Evolutionary conservation across 495 filamentous ascomycete species (phyloP).

Genomic region (Xanthoparmelia taractica): DNA sequence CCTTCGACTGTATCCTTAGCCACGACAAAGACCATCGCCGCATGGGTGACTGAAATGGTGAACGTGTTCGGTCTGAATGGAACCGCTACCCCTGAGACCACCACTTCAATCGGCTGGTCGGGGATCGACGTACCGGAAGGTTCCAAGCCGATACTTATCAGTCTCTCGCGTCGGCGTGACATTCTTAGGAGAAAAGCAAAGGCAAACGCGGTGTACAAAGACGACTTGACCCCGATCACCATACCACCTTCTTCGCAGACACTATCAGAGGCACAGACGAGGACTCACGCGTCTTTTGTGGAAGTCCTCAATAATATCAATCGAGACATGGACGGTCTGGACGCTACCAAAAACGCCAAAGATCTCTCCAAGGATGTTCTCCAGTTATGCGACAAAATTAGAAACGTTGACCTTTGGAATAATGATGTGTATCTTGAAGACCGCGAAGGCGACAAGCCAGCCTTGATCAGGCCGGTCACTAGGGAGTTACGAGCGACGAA

Average conservation of each 20-base stretch:
- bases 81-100: slow-evolving; percentile 45
- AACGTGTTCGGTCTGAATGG: slow-evolving; percentile 79
- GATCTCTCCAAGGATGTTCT: slow-evolving; percentile 53
- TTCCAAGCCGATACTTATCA: slow-evolving; percentile 57
- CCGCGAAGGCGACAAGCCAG: slow-evolving; percentile 57
- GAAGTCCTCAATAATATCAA: slow-evolving; percentile 36
- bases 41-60: slow-evolving; percentile 78
- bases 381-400: slow-evolving; percentile 66
- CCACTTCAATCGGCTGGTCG: slow-evolving; percentile 71
- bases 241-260: background rate
- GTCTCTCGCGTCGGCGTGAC: slow-evolving; percentile 60
- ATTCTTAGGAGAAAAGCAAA: slow-evolving; percentile 53
- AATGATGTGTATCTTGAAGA: slow-evolving; percentile 86
- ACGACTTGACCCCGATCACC: slow-evolving; percentile 10
- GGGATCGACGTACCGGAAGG: slow-evolving; percentile 55
- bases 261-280: slow-evolving; percentile 4
- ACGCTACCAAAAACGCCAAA: slow-evolving; percentile 38
- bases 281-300: slow-evolving; percentile 33
- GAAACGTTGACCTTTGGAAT: slow-evolving; percentile 70
- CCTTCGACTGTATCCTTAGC: slow-evolving; percentile 36
- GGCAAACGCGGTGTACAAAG: slow-evolving; percentile 11
- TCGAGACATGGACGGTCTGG: slow-evolving; percentile 37
- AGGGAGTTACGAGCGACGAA: slow-evolving; percentile 63
- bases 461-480: slow-evolving; percentile 76
- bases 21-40: slow-evolving; percentile 49